These are phyloP conservation scores for Ceriops decandra DNA, from an alignment of 345 rosid genomes.

Conservation along the genomic window DNA sequence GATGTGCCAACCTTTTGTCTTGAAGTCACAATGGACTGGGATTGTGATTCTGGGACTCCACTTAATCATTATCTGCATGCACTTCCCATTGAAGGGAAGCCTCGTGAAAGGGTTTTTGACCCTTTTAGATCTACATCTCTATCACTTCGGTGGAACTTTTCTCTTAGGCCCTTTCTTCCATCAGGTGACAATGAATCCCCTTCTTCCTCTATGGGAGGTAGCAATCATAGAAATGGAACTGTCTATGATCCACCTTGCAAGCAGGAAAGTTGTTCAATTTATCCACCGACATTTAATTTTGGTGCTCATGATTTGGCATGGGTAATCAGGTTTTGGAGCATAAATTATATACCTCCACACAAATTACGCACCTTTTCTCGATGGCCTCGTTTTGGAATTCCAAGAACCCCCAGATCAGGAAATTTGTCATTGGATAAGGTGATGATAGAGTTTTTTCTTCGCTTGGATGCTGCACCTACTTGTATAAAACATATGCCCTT, in stretches of 20 bases:
- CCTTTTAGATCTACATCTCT: slow-evolving; percentile 94
- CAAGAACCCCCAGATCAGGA: slow-evolving; percentile 79
- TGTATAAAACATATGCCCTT: slow-evolving; percentile 66
- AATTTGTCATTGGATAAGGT: slow-evolving; percentile 90
- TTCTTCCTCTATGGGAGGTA: slow-evolving; percentile 39
- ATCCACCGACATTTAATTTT: slow-evolving; percentile 59
- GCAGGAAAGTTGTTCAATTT: slow-evolving; percentile 38
- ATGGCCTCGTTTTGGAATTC: slow-evolving; percentile 93
- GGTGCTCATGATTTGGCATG: slow-evolving; percentile 99
- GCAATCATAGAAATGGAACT: slow-evolving; percentile 30
- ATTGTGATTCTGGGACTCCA: slow-evolving; percentile 81
- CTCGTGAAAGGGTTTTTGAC: slow-evolving; percentile 79
- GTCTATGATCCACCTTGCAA: slow-evolving; percentile 34
- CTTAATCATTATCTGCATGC: slow-evolving; percentile 88
- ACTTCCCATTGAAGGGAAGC: slow-evolving; percentile 77
- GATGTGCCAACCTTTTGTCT: slow-evolving; percentile 71
- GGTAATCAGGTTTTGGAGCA: slow-evolving; percentile 71
- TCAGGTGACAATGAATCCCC: slow-evolving; percentile 33
- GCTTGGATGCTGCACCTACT: slow-evolving; percentile 76
- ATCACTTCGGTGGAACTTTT: slow-evolving; percentile 87
- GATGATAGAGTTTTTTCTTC: slow-evolving; percentile 94
- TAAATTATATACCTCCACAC: slow-evolving; percentile 92
- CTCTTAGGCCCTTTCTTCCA: slow-evolving; percentile 55
- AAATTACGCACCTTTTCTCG: slow-evolving; percentile 85
- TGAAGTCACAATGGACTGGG: slow-evolving; percentile 94